Evolutionary conservation across 176 grass and related monocot species (phyloP), one percentile per base, ranked within the genome.

Genomic region (Aechmea fasciata): DNA sequence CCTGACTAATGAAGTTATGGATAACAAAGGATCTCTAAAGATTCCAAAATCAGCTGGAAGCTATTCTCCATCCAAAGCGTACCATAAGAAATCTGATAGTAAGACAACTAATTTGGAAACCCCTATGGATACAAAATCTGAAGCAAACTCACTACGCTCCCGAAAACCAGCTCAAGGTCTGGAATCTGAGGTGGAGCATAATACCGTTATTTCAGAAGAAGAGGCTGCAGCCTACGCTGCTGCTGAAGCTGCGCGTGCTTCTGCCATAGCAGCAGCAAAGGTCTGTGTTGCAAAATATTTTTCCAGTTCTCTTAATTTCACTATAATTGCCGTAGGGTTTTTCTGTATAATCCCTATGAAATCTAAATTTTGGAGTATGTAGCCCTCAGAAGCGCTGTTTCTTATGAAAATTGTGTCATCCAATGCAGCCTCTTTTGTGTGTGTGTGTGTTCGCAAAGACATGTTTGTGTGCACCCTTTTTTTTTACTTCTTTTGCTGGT

Each of bases 231-330:
- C 84, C 65, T 90, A 85, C 26, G 87, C 94, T 92, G 94, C 84
- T 81, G 90, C 84, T 1, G 89, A 93, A 84, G 79, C 82, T 81
- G 94, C 94, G 75, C 89, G 84, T 81, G 87, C 75, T 81, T 86
- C 94, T 63, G 94, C 94, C 52, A 70, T 93, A 74, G 87, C 90
- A 81, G 89, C 87, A 87, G 94, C 84, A 59, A 73, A 99, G 94
- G 94, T 99, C 23, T 15, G 49, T 61, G 3, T 28, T 17, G 71
- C 57, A 41, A 64, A 79, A 14, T 50, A 61, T 77, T 66, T 75
- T 83, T 69, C 19, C 52, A 15, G 52, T 17, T 57, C 52, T 57
- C 67, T 79, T 22, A 64, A 2, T 19, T 76, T 22, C 33, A 41
- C 33, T 41, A 41, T 41, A 41, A 41, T 41, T 41, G 33, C 33